These are phyloP conservation scores for Yamadazyma endophytica DNA, from an alignment of 805 yeast species.

Conservation along the genomic window DNA sequence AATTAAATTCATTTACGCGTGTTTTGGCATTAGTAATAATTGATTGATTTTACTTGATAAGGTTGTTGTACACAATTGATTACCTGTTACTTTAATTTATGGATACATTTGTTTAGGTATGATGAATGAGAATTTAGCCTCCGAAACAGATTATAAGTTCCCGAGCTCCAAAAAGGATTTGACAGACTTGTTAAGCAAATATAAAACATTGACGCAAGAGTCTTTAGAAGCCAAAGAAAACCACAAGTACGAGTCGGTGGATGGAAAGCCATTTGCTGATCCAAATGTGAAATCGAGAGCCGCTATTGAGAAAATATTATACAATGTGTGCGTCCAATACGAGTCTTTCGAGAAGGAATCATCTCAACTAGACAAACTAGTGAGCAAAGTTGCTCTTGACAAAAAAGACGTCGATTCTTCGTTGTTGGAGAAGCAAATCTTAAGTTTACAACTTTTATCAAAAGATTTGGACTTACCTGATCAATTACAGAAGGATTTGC, in stretches of 20 bases:
- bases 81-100: no score
- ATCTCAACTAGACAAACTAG: no score
- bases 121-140: no score
- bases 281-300: constrained; percentile 18
- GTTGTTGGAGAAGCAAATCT: constrained; percentile 53
- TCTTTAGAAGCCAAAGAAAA: constrained; percentile 2
- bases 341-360: constrained; percentile 17
- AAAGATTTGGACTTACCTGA: constrained; percentile 64
- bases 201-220: constrained; percentile 16
- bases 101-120: no score
- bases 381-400: no score
- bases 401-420: constrained; percentile 33
- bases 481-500: constrained; percentile 37
- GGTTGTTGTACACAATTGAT: no score
- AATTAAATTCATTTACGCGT: no score
- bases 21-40: no score
- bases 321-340: constrained; percentile 22
- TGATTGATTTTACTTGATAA: no score
- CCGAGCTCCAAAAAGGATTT: constrained; percentile 26
- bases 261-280: constrained; percentile 14
- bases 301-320: constrained; percentile 27
- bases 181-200: constrained; percentile 21
- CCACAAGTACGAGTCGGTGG: constrained; percentile 6
- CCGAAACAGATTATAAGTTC: constrained; percentile 5
- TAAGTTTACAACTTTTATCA: constrained; percentile 61